Evolutionary conservation across 164 flowering plant species (phyloP), one percentile per base, ranked within the genome.

Genomic region (Nymphaea colorata): DNA sequence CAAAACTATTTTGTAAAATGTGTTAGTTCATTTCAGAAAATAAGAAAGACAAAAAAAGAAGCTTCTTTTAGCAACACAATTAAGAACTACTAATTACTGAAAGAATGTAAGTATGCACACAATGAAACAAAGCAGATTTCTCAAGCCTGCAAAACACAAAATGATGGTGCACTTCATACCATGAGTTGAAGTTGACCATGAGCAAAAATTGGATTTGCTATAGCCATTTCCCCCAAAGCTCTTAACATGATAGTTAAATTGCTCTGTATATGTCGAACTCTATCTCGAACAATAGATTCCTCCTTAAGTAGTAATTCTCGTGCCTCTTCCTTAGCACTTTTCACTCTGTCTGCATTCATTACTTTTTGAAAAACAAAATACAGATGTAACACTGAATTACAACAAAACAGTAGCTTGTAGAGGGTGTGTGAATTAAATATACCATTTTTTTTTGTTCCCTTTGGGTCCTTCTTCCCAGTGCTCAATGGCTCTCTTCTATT

Each of bases 271-370:
- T 61, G 70, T 66, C 64, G 72, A 74, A 95, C 96, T 73, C 80
- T 85, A 59, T 84, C 89, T 61, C 99, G 95, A 57, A 80, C 75
- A 15, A 77, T 73, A 61, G 93, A 83, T 77, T 93, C 98, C 77
- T 93, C 98, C 76, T 68, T 86, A 6, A 93, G 89, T 72, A 82
- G 72, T 70, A 84, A 72, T 10, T 93, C 96, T 6, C 93, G 87
- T 61, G 97, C 95, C 84, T 95, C 99, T 79, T 95, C 99, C 80
- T 92, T 95, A 51, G 90, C 93, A 60, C 85, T 83, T 81, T 83
- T 90, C 73, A 81, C 90, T 73, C 92, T 95, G 47, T 92, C 98
- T 87, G 70, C 18, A 73, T 18, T 65, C 8, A 76, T 51, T 41
- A 71, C 72, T 69, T 11, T 43, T 47, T 64, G 67, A 65, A 17